Evolutionary conservation across 2,329 filamentous ascomycete species (phyloP).

Genomic region (Cercospora zeina): DNA sequence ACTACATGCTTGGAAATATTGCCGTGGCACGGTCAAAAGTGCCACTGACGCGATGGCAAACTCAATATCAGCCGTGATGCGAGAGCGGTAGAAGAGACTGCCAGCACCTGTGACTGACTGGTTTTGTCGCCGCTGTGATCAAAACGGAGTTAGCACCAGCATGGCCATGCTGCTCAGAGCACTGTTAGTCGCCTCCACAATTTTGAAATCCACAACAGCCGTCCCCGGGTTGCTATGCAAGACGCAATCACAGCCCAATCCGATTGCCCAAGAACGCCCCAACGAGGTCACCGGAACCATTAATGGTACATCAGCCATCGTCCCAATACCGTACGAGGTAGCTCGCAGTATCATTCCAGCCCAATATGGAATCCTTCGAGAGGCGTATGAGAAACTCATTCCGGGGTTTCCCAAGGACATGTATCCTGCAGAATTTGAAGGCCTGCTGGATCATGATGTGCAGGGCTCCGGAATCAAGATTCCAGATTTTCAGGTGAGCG

Average conservation of each 20-base stretch:
- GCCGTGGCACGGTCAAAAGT: neutral
- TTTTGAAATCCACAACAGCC: neutral
- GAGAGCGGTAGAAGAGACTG: neutral
- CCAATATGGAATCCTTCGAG: constrained; percentile 22
- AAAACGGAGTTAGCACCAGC: neutral
- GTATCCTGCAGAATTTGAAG: constrained; percentile 23
- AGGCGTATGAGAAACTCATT: constrained; percentile 21
- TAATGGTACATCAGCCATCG: constrained; percentile 26
- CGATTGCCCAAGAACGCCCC: constrained; percentile 18
- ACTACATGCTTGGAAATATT: neutral
- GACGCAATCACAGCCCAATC: constrained; percentile 24
- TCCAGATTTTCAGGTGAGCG: constrained; percentile 20
- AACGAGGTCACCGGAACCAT: constrained; percentile 24
- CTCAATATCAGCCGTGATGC: neutral
- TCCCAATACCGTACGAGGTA: constrained; percentile 22
- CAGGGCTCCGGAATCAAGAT: constrained; percentile 14
- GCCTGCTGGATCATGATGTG: constrained; percentile 21
- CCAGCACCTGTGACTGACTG: neutral
- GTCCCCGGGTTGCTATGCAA: constrained; percentile 9
- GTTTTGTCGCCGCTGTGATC: neutral
- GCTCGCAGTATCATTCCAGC: constrained; percentile 23
- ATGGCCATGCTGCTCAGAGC: neutral
- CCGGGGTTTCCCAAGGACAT: constrained; percentile 21
- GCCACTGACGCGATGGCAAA: constrained; percentile 6
- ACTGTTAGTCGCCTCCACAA: neutral